phyloP scores from a whole-genome alignment of 2,329 filamentous ascomycete genomes.

The Fusarium albidum region DNA sequence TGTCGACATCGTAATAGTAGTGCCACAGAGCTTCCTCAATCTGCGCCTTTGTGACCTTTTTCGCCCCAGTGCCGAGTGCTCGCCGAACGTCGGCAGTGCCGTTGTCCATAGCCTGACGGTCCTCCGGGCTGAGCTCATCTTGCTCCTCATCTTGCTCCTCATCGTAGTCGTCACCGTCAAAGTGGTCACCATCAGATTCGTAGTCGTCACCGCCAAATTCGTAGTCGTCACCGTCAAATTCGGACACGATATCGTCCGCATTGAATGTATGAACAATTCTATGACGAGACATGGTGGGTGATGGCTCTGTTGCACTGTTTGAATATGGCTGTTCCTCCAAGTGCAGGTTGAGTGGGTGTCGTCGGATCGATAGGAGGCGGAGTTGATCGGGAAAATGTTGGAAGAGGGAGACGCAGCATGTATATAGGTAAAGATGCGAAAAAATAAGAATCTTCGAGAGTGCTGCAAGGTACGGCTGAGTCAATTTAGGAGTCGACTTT shows the following conservation, averaged over 20 bases:
- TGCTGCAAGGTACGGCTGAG: background rate
- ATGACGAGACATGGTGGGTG: constrained; percentile 38
- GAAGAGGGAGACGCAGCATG: background rate
- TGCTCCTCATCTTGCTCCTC: too few species aligned
- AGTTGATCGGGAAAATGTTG: background rate
- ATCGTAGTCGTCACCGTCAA: constrained; percentile 56
- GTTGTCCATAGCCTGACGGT: constrained; percentile 62
- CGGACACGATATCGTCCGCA: constrained; percentile 56
- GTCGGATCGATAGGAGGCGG: background rate
- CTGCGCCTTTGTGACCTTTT: constrained; percentile 67
- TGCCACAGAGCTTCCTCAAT: constrained; percentile 94
- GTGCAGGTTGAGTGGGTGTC: background rate
- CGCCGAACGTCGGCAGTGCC: constrained; percentile 73
- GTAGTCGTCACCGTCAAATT: constrained; percentile 58
- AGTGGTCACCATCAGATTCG: too few species aligned
- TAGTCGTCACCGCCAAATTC: constrained; percentile 58
- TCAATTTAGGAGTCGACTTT: background rate
- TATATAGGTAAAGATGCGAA: constrained; percentile 5
- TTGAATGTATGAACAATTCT: constrained; percentile 53
- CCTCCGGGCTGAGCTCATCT: constrained; percentile 57
- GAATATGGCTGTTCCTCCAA: background rate
- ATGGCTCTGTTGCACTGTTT: background rate
- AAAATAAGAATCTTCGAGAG: background rate
- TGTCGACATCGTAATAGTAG: constrained; percentile 93
- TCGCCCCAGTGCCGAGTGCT: constrained; percentile 67